Conservation (phyloP, 257 asterid genomes). For the Vinca minor region DNA sequence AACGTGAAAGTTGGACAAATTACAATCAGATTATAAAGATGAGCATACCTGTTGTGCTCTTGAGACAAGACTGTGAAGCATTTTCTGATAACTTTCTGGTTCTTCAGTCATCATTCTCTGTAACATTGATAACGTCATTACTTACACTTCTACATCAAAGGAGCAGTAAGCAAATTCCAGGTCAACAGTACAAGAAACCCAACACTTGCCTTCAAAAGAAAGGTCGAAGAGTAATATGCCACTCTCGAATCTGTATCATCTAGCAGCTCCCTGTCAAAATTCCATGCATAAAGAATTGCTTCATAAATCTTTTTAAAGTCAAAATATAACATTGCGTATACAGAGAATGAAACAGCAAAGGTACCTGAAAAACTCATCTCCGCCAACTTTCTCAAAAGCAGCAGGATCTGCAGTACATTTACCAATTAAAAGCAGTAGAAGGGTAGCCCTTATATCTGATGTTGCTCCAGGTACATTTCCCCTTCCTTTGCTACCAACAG, state of each 20-base stretch:
- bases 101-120: conserved; percentile 99
- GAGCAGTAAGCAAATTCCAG: neutral
- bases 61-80: conserved; percentile 90
- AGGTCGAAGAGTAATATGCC: conserved; percentile 95
- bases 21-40: conserved; percentile 5
- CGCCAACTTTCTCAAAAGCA: conserved; percentile 81
- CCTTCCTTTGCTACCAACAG: conserved; percentile 99
- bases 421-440: conserved; percentile 92
- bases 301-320: neutral
- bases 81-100: conserved; percentile 85
- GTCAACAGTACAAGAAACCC: conserved; percentile 24
- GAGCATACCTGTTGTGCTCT: conserved; percentile 87
- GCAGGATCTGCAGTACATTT: conserved; percentile 94
- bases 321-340: conserved; percentile 11
- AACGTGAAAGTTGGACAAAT: neutral
- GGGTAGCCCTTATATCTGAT: conserved; percentile 95
- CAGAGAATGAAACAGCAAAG: conserved; percentile 18
- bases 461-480: conserved; percentile 99
- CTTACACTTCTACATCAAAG: neutral
- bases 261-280: conserved; percentile 65
- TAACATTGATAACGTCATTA: conserved; percentile 20
- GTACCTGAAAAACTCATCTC: conserved; percentile 90
- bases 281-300: conserved; percentile 4
- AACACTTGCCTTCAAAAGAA: conserved; percentile 85
- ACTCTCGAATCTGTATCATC: conserved; percentile 99